Percentiles rank a stretch among this genome's conserved stretches.
Conservation (phyloP, 208 protist species). For the Leishmania tropica region DNA sequence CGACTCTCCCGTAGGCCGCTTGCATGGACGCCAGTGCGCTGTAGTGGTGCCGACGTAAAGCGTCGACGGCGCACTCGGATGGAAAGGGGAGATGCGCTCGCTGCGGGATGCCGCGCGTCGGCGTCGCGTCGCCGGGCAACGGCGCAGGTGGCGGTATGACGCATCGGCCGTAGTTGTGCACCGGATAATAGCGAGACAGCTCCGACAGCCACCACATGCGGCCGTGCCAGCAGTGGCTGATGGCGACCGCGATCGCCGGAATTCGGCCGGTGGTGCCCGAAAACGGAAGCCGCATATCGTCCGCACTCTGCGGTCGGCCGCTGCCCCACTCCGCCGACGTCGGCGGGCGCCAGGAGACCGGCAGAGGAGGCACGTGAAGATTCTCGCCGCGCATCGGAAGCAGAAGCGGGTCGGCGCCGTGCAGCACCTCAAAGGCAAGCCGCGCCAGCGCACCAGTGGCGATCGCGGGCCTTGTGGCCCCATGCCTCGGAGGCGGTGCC, state of each 20-base stretch:
- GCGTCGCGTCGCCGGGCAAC: constrained; percentile 11
- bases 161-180: constrained; percentile 52
- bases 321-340: neutral
- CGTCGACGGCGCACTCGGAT: neutral
- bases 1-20: neutral
- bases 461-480: neutral
- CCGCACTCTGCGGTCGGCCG: neutral
- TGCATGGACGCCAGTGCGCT: neutral
- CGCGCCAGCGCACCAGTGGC: constrained; percentile 4
- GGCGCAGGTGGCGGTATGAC: constrained; percentile 7
- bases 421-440: constrained; percentile 15
- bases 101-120: constrained; percentile 20
- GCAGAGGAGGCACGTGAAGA: neutral
- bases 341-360: constrained; percentile 11
- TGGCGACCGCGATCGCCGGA: constrained; percentile 30
- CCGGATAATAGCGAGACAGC: constrained; percentile 38
- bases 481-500: neutral
- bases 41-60: neutral
- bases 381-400: constrained; percentile 13
- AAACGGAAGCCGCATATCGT: neutral
- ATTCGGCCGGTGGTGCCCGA: constrained; percentile 12
- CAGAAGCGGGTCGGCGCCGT: constrained; percentile 18
- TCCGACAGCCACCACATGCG: constrained; percentile 29
- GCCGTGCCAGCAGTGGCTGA: constrained; percentile 26
- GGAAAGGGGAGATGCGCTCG: constrained; percentile 1